Conservation (phyloP, 106 monocot genomes). For the Alisma plantagoaquatica region DNA sequence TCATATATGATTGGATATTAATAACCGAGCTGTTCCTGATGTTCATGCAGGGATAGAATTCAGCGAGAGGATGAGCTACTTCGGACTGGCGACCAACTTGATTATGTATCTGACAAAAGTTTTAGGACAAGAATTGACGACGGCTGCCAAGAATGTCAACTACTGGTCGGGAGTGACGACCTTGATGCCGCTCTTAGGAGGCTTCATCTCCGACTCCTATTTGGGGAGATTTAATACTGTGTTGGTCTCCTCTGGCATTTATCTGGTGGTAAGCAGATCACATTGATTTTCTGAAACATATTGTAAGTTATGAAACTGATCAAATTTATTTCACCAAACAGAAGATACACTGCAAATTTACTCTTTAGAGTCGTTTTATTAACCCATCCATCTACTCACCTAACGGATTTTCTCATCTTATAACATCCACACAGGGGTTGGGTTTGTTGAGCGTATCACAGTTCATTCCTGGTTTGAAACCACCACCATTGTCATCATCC, state of each 20-base stretch:
- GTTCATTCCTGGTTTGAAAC: conserved; percentile 43
- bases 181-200: conserved; percentile 56
- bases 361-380: too few relatives aligned
- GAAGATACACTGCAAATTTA: too few relatives aligned
- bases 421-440: conserved; percentile 53
- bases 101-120: conserved; percentile 57
- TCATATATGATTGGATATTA: too few relatives aligned
- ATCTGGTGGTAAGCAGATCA: conserved; percentile 15
- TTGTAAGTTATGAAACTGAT: too few relatives aligned
- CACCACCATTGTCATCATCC: too few relatives aligned
- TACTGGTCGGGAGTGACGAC: conserved; percentile 55
- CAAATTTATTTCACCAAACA: too few relatives aligned
- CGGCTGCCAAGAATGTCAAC: conserved; percentile 52
- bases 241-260: conserved; percentile 28
- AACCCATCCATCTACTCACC: too few relatives aligned
- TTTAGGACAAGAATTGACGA: conserved; percentile 43
- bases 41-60: conserved; percentile 64
- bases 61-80: conserved; percentile 54
- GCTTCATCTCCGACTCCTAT: conserved; percentile 54
- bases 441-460: conserved; percentile 39
- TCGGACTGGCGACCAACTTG: conserved; percentile 39
- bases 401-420: too few relatives aligned
- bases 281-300: too few relatives aligned
- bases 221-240: conserved; percentile 47
- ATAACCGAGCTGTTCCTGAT: too few relatives aligned